These are phyloP conservation scores for Aspergillus fructus DNA, from an alignment of 2,329 filamentous ascomycete genomes.

Conservation along the genomic window DNA sequence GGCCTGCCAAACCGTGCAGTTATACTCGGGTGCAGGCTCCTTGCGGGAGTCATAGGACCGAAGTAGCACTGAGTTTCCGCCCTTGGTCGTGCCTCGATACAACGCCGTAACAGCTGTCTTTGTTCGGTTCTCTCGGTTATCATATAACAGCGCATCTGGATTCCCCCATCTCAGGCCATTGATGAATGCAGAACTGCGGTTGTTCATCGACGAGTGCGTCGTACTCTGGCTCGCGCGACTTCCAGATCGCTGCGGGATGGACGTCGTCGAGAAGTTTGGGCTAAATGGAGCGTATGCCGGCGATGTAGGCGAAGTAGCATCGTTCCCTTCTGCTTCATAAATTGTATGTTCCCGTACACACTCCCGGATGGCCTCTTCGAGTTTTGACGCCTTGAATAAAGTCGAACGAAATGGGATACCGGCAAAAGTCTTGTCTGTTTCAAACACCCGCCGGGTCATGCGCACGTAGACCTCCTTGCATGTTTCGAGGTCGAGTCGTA, in stretches of 20 bases:
- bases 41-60: slow-evolving; percentile 94
- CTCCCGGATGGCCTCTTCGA: slow-evolving; percentile 90
- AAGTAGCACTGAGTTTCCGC: slow-evolving; percentile 68
- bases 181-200: slow-evolving; percentile 50
- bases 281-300: slow-evolving; percentile 50
- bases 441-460: slow-evolving; percentile 90
- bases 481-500: slow-evolving; percentile 89
- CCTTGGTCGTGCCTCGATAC: slow-evolving; percentile 76
- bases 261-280: slow-evolving; percentile 28
- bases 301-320: slow-evolving; percentile 52
- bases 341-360: slow-evolving; percentile 84
- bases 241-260: slow-evolving; percentile 57
- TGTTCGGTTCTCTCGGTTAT: slow-evolving; percentile 78
- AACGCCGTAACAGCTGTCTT: slow-evolving; percentile 94
- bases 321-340: slow-evolving; percentile 79
- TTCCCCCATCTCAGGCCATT: slow-evolving; percentile 65
- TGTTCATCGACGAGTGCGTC: slow-evolving; percentile 54
- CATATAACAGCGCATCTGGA: slow-evolving; percentile 83
- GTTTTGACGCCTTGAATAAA: slow-evolving; percentile 91
- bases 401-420: slow-evolving; percentile 94
- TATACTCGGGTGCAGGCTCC: slow-evolving; percentile 85
- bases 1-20: slow-evolving; percentile 96
- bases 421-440: slow-evolving; percentile 96
- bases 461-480: slow-evolving; percentile 97
- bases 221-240: slow-evolving; percentile 84